Evolutionary conservation across 2,329 filamentous ascomycete species (phyloP).

Genomic region (Claviceps purpurea): DNA sequence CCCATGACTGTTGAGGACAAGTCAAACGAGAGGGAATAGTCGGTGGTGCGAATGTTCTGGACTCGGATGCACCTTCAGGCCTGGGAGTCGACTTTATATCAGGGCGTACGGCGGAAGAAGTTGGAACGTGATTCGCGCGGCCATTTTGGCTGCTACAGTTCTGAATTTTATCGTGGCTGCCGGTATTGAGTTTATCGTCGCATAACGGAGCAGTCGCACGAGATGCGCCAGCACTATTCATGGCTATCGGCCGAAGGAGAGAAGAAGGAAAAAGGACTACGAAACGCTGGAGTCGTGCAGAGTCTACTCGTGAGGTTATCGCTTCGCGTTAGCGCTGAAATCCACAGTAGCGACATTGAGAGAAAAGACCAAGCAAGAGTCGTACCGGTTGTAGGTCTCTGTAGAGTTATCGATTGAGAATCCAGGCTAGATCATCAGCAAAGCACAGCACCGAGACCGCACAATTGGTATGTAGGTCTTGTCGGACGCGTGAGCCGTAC

Average conservation of each 20-base stretch:
- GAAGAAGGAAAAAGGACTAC: background rate
- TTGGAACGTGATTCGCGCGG: slow-evolving; percentile 1
- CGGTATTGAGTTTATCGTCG: slow-evolving; percentile 8
- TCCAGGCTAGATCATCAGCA: background rate
- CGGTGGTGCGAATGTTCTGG: slow-evolving; percentile 20
- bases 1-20: slow-evolving; percentile 5
- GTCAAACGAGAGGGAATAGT: slow-evolving; percentile 15
- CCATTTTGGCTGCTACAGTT: slow-evolving; percentile 1
- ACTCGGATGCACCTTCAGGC: slow-evolving; percentile 13
- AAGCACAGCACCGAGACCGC: background rate
- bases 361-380: background rate
- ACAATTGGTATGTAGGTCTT: background rate
- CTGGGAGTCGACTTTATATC: slow-evolving; percentile 8
- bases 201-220: slow-evolving; percentile 15
- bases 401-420: background rate
- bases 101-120: slow-evolving; percentile 5
- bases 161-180: background rate
- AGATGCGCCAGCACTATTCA: slow-evolving; percentile 17
- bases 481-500: background rate
- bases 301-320: background rate
- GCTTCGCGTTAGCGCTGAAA: background rate
- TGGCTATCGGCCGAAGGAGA: slow-evolving; percentile 11
- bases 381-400: background rate
- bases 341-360: background rate
- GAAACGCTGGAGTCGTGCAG: background rate